Evolutionary conservation across 2,329 filamentous ascomycete genomes (phyloP).

Genomic region (Aspergillus costaricaensis): DNA sequence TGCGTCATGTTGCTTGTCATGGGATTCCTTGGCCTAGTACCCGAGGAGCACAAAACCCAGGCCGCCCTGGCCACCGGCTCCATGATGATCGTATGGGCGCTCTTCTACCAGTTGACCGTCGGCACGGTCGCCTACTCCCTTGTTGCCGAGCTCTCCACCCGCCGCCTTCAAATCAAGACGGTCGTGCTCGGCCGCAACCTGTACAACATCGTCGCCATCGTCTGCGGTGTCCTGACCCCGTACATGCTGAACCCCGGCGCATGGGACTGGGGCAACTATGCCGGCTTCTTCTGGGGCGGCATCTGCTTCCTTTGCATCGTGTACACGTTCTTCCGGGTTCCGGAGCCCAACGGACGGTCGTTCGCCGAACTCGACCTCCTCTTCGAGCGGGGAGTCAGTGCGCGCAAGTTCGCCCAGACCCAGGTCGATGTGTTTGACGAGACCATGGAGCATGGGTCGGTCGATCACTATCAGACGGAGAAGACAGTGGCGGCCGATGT

Average conservation of each 20-base stretch:
- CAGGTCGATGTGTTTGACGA: constrained; percentile 58
- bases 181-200: constrained; percentile 81
- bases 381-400: constrained; percentile 72
- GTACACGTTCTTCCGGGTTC: constrained; percentile 78
- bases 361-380: constrained; percentile 86
- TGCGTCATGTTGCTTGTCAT: constrained; percentile 78
- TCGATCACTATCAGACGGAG: constrained; percentile 34
- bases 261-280: constrained; percentile 86
- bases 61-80: constrained; percentile 76
- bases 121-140: constrained; percentile 89
- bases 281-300: constrained; percentile 85
- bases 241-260: constrained; percentile 89
- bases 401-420: constrained; percentile 69
- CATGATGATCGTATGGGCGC: constrained; percentile 81
- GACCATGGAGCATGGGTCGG: constrained; percentile 30
- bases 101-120: constrained; percentile 83
- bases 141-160: constrained; percentile 79
- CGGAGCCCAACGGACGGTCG: constrained; percentile 75
- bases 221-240: constrained; percentile 78
- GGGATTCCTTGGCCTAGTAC: constrained; percentile 78
- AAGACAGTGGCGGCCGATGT: constrained; percentile 56
- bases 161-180: constrained; percentile 85
- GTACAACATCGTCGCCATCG: constrained; percentile 79
- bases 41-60: constrained; percentile 57
- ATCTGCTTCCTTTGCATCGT: constrained; percentile 79